Conservation (phyloP, 1,284 basidiomycete genomes). For the Amylostereum areolatum region DNA sequence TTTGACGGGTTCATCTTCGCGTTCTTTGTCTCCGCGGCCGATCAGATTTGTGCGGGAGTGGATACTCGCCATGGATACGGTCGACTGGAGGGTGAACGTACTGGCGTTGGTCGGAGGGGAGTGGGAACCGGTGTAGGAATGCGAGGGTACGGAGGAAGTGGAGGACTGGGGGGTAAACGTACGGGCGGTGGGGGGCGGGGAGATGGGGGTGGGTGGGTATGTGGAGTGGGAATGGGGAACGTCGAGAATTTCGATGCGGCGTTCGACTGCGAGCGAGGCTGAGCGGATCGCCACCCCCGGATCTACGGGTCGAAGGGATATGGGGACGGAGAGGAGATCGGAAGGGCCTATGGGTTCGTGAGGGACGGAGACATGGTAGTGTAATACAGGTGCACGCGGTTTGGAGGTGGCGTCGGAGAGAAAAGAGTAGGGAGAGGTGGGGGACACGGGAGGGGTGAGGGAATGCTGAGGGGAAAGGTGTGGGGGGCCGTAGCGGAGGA, state of each 20-base stretch:
- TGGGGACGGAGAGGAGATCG: constrained; percentile 31
- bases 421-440: constrained; percentile 8
- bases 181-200: constrained; percentile 5
- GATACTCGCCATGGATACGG: constrained; percentile 12
- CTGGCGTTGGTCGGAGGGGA: constrained; percentile 13
- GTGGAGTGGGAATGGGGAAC: constrained; percentile 13
- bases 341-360: constrained; percentile 31
- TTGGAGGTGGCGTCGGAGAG: constrained; percentile 21
- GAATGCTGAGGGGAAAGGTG: constrained; percentile 28
- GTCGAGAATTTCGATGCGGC: constrained; percentile 31
- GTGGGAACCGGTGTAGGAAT: constrained; percentile 16
- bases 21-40: too few relatives aligned
- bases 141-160: constrained; percentile 16
- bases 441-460: constrained; percentile 21
- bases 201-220: constrained; percentile 7
- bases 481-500: constrained; percentile 54
- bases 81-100: constrained; percentile 12
- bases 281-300: constrained; percentile 26
- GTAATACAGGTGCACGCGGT: constrained; percentile 26
- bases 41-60: too few relatives aligned
- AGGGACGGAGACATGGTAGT: constrained; percentile 31
- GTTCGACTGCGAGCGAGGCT: constrained; percentile 31
- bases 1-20: constrained; percentile 32
- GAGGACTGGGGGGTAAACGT: constrained; percentile 15
- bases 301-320: constrained; percentile 29